phyloP scores from a whole-genome alignment of 2,329 filamentous ascomycete species.

The Xylariaceae sp. region DNA sequence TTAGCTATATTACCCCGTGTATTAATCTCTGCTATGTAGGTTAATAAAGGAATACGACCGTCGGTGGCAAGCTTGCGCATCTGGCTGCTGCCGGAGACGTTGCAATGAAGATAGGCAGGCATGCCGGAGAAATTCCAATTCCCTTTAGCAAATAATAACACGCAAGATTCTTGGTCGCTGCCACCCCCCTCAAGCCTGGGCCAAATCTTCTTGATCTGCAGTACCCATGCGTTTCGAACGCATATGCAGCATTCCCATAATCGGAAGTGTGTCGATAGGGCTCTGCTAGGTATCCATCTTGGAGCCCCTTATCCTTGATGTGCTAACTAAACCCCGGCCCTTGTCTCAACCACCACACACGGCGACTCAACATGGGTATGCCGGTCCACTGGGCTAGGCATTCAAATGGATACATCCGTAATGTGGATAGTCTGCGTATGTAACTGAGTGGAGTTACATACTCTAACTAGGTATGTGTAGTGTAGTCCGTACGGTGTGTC shows the following conservation, averaged over 20 bases:
- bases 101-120: neutral
- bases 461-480: too few species aligned
- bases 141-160: neutral
- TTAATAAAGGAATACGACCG: neutral
- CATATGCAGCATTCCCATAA: neutral
- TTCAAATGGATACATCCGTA: too few species aligned
- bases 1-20: too few species aligned
- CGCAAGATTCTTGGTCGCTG: neutral
- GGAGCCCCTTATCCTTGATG: too few species aligned
- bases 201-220: neutral
- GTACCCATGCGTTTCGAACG: neutral
- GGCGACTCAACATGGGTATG: too few species aligned
- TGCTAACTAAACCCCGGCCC: neutral
- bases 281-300: neutral
- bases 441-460: neutral
- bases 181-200: neutral
- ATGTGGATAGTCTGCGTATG: too few species aligned
- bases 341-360: too few species aligned
- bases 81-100: too few species aligned
- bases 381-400: neutral
- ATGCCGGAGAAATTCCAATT: slow-evolving; percentile 2
- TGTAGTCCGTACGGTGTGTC: too few species aligned
- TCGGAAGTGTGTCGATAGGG: too few species aligned
- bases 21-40: neutral
- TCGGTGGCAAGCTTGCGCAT: neutral